These are phyloP conservation scores for Novakomyces olei DNA, from an alignment of 805 yeast species.

Conservation along the genomic window DNA sequence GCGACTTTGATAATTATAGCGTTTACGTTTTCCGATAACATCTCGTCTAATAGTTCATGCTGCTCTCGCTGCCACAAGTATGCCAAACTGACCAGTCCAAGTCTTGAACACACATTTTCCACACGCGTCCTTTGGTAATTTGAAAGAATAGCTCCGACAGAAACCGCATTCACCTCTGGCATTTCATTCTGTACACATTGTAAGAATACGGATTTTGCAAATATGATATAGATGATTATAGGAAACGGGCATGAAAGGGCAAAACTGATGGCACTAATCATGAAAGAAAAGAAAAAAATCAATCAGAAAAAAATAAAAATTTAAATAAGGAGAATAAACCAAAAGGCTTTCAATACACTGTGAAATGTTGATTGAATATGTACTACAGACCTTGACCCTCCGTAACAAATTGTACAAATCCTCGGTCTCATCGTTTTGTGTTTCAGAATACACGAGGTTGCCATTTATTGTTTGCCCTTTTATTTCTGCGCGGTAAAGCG, in stretches of 20 bases:
- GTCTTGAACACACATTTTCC: slow-evolving; percentile 63
- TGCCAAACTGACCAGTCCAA: slow-evolving; percentile 46
- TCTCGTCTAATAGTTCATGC: slow-evolving; percentile 54
- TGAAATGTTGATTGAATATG: too few species aligned
- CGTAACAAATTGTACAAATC: slow-evolving; percentile 39
- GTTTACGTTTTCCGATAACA: slow-evolving; percentile 43
- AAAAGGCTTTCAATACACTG: too few species aligned
- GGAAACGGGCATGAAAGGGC: too few species aligned
- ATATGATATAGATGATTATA: too few species aligned
- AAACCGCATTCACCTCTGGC: slow-evolving; percentile 68
- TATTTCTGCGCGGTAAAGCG: slow-evolving; percentile 51
- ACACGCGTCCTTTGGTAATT: slow-evolving; percentile 90
- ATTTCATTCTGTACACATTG: too few species aligned
- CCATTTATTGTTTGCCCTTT: slow-evolving; percentile 41
- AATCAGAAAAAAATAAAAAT: too few species aligned
- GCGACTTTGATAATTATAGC: slow-evolving; percentile 85
- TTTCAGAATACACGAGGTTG: slow-evolving; percentile 42
- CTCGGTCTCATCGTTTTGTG: slow-evolving; percentile 68
- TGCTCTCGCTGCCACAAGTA: slow-evolving; percentile 86
- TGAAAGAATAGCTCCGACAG: slow-evolving; percentile 89
- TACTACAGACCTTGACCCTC: slow-evolving; percentile 18
- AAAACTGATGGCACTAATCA: too few species aligned
- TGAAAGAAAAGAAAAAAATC: too few species aligned
- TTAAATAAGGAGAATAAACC: too few species aligned
- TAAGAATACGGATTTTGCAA: too few species aligned